phyloP scores from a whole-genome alignment of 1,284 basidiomycete genomes.

The Ustilago trichophora region DNA sequence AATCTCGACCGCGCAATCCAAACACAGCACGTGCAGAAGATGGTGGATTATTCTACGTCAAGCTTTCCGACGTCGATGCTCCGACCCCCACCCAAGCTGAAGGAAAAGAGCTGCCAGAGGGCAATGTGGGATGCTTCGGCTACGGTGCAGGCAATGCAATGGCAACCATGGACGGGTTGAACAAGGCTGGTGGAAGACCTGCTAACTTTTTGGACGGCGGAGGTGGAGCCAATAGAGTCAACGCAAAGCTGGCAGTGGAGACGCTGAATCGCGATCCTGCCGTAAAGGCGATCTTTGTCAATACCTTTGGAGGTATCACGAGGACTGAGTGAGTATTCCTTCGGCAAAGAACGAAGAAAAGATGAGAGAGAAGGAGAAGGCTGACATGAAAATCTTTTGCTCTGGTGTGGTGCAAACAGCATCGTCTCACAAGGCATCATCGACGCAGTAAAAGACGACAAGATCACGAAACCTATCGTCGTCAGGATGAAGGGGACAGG shows the following conservation, averaged over 20 bases:
- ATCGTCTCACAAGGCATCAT: constrained; percentile 56
- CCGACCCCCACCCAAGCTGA: constrained; percentile 8
- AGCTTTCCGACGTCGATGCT: constrained; percentile 31
- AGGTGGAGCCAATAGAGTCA: constrained; percentile 48
- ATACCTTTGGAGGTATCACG: constrained; percentile 56
- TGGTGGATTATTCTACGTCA: constrained; percentile 52
- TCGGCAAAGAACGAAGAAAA: not conserved
- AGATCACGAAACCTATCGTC: constrained; percentile 52
- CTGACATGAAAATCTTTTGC: constrained; percentile 1
- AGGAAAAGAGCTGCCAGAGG: constrained; percentile 15
- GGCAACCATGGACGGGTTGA: constrained; percentile 57
- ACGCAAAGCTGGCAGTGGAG: constrained; percentile 51
- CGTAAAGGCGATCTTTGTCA: constrained; percentile 57
- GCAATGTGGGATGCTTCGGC: constrained; percentile 55
- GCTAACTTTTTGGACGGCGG: constrained; percentile 60
- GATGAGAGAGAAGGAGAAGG: no score
- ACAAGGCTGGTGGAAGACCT: constrained; percentile 43
- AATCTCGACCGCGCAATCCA: constrained; percentile 22
- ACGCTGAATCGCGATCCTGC: constrained; percentile 49
- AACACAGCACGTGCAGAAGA: constrained; percentile 46
- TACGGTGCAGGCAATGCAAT: constrained; percentile 59
- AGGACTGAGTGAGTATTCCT: constrained; percentile 30
- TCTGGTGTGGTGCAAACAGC: not conserved
- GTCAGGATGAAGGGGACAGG: constrained; percentile 51
- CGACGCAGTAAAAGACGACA: constrained; percentile 47